Conservation (phyloP, 176 grass and related monocot genomes). For the Rhipidocladum racemiflorum region DNA sequence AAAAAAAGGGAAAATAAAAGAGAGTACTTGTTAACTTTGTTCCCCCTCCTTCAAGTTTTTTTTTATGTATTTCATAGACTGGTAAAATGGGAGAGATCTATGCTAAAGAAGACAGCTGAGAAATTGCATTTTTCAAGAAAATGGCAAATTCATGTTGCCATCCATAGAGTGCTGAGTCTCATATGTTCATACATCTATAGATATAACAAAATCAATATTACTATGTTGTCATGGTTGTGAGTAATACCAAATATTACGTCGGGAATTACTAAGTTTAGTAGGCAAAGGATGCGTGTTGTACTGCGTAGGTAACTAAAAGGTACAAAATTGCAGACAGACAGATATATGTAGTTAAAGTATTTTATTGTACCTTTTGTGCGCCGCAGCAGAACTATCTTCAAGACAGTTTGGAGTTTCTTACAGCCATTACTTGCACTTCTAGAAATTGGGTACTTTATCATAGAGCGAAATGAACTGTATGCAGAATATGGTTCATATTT, state of each 20-base stretch:
- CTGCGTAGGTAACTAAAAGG: neutral
- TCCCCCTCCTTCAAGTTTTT: neutral
- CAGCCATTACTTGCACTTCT: constrained; percentile 61
- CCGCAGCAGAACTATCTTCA: constrained; percentile 74
- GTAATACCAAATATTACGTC: too few relatives aligned
- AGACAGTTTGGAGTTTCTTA: constrained; percentile 86
- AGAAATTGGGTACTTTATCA: constrained; percentile 62
- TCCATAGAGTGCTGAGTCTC: neutral
- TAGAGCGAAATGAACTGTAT: constrained; percentile 46
- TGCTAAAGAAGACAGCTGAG: too few relatives aligned
- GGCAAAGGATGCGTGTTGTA: neutral
- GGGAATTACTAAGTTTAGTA: neutral
- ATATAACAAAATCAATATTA: too few relatives aligned
- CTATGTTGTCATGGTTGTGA: too few relatives aligned
- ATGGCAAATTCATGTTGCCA: too few relatives aligned
- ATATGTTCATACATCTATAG: too few relatives aligned
- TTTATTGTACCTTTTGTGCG: constrained; percentile 79
- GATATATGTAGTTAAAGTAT: neutral
- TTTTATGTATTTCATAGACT: neutral
- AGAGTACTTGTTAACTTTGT: neutral
- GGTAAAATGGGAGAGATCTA: neutral
- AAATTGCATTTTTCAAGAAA: too few relatives aligned
- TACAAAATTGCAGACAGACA: constrained; percentile 8
- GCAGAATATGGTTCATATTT: constrained; percentile 78
- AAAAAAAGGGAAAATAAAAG: neutral